Evolutionary conservation across 441 rosid genomes (phyloP), one percentile per base, ranked within the genome.

Genomic region (Flueggea neowawraea): DNA sequence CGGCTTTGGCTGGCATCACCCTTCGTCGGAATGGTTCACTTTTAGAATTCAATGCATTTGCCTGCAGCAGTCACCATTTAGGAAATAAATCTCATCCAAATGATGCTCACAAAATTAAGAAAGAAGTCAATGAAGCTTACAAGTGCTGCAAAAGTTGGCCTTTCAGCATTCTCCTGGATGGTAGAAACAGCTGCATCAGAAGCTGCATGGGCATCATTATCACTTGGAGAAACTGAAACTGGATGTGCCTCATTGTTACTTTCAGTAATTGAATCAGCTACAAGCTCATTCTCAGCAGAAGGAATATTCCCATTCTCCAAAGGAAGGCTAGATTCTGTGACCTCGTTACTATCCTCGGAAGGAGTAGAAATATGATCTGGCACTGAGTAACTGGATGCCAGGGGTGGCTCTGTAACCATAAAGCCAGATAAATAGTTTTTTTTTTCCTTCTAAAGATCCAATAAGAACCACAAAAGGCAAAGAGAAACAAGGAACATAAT

Each of bases 121-220:
- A 32, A 52, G 12, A 55, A 16, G 64, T 36, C 8, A 53, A 54
- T 56, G 36, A 61, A 61, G 12, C 98, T 86, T 61, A 95, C 99
- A 44, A 91, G 79, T 58, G 96, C 83, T 62, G 99, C 99, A 79
- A 82, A 86, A 47, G 93, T 80, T 71, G 78, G 77, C 76, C 81
- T 89, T 28, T 90, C 85, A 68, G 80, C 78, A 79, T 84, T 91
- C 72, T 82, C 96, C 73, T 54, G 84, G 45, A 68, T 60, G 52
- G 45, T 70, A 47, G 89, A 73, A 70, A 72, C 64, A 47, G 31
- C 61, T 0, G 53, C 55, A 55, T 66, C 61, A 33, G 75, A 52
- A 45, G 32, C 62, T 6, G 54, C 44, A 1, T 28, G 52, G 51
- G 31, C 47, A 59, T 62, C 68, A 36, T 12, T 55, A 6, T 66